A percentile compares a stretch with the other conserved stretches of the same genome.
phyloP scores from a whole-genome alignment of 2,329 filamentous ascomycete genomes.

The Neonectria sp. region DNA sequence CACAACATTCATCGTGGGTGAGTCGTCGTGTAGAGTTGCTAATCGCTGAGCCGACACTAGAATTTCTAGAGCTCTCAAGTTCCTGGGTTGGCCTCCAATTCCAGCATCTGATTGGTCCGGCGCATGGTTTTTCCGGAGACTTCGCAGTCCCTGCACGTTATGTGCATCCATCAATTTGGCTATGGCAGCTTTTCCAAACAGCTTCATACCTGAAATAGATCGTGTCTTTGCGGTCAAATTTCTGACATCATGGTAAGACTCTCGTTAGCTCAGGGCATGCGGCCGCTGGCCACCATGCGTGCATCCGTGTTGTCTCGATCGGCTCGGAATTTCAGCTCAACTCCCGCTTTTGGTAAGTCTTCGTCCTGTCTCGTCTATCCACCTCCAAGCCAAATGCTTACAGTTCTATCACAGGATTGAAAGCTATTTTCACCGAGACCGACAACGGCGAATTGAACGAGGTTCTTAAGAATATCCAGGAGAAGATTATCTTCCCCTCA shows the following conservation, averaged over 20 bases:
- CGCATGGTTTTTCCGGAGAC: slow-evolving; percentile 49
- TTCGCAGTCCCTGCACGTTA: slow-evolving; percentile 34
- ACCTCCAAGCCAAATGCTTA: slow-evolving; percentile 28
- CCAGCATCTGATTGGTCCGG: slow-evolving; percentile 56
- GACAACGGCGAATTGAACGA: slow-evolving; percentile 68
- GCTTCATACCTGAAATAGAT: slow-evolving; percentile 20
- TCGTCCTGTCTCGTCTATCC: not conserved
- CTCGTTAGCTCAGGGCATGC: slow-evolving; percentile 45
- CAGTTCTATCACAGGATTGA: slow-evolving; percentile 47
- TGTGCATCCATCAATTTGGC: slow-evolving; percentile 26
- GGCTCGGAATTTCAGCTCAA: slow-evolving; percentile 50
- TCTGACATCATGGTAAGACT: slow-evolving; percentile 36
- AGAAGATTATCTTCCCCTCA: slow-evolving; percentile 73
- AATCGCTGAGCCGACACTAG: slow-evolving; percentile 39
- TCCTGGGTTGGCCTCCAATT: slow-evolving; percentile 37
- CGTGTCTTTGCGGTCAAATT: slow-evolving; percentile 16
- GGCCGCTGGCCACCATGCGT: slow-evolving; percentile 42
- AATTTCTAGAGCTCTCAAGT: slow-evolving; percentile 47
- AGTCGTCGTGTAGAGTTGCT: slow-evolving; percentile 42
- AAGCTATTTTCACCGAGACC: slow-evolving; percentile 64
- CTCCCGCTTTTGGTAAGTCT: slow-evolving; percentile 49
- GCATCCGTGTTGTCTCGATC: slow-evolving; percentile 27
- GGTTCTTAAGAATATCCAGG: slow-evolving; percentile 67
- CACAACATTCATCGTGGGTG: slow-evolving; percentile 71
- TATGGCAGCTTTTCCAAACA: slow-evolving; percentile 17